phyloP scores from a whole-genome alignment of 2,329 filamentous ascomycete genomes.

The Ilyonectria sp. region DNA sequence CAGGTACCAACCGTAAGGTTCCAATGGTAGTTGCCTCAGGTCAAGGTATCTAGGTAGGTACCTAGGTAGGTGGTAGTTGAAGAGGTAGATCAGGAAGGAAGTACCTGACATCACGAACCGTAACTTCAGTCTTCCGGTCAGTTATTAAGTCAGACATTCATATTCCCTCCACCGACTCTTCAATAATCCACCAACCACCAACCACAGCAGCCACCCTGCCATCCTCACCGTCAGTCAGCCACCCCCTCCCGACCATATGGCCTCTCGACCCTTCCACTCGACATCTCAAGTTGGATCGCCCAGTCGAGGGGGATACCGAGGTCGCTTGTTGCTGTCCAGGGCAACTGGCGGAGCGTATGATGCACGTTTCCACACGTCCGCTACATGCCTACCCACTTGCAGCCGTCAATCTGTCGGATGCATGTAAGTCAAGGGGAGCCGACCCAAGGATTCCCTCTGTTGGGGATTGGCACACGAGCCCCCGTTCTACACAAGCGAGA shows the following conservation, averaged over 20 bases:
- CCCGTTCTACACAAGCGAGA: conserved; percentile 6
- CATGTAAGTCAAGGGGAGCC: conserved; percentile 24
- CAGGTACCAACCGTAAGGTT: background rate
- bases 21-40: background rate
- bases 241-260: conserved; percentile 11
- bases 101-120: conserved; percentile 3
- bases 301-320: conserved; percentile 1
- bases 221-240: conserved; percentile 8
- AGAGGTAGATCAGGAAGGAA: background rate
- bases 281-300: background rate
- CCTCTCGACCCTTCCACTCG: conserved; percentile 8
- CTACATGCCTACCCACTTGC: conserved; percentile 19
- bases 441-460: conserved; percentile 13
- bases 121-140: conserved; percentile 9
- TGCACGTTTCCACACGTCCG: conserved; percentile 20
- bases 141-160: background rate
- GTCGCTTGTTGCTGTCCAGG: conserved; percentile 25
- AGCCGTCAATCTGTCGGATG: conserved; percentile 31
- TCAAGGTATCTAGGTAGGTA: background rate
- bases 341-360: conserved; percentile 13
- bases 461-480: conserved; percentile 22
- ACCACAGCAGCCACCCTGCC: background rate
- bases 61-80: background rate
- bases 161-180: conserved; percentile 12
- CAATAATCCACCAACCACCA: conserved; percentile 10